A percentile compares a stretch with the other conserved stretches of the same genome.
These are phyloP conservation scores for Pythium pectinolyticum DNA, from an alignment of 352 stramenopile genomes.

Conservation along the genomic window DNA sequence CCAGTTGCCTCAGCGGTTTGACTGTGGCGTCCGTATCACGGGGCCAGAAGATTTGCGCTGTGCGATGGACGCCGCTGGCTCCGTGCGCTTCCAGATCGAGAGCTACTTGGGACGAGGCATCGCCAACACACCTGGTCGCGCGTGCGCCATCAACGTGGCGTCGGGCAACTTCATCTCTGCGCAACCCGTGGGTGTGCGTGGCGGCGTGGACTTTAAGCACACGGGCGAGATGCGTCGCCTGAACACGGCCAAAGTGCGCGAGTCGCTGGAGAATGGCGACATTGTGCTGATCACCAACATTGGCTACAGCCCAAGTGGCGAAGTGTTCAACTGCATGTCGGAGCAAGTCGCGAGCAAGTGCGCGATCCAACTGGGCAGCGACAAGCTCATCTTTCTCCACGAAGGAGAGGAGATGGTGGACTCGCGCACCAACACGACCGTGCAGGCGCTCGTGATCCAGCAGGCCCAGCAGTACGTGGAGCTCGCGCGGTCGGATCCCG, in stretches of 20 bases:
- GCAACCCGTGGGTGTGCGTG: slow-evolving; percentile 84
- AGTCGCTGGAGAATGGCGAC: slow-evolving; percentile 92
- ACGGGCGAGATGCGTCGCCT: slow-evolving; percentile 93
- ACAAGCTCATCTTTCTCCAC: slow-evolving; percentile 91
- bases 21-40: slow-evolving; percentile 89
- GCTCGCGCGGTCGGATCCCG: slow-evolving; percentile 49
- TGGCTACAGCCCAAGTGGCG: slow-evolving; percentile 93
- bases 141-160: slow-evolving; percentile 89
- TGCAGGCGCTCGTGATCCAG: slow-evolving; percentile 79
- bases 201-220: slow-evolving; percentile 88
- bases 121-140: slow-evolving; percentile 75
- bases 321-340: slow-evolving; percentile 91
- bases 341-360: slow-evolving; percentile 89
- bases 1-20: slow-evolving; percentile 71
- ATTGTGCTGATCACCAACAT: slow-evolving; percentile 97
- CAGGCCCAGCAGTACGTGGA: slow-evolving; percentile 84
- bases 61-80: slow-evolving; percentile 94
- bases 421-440: slow-evolving; percentile 72
- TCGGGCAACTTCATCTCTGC: slow-evolving; percentile 97
- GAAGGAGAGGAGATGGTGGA: slow-evolving; percentile 87
- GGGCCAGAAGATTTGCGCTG: slow-evolving; percentile 89
- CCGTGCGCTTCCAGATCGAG: slow-evolving; percentile 89
- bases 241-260: slow-evolving; percentile 90
- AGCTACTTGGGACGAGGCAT: slow-evolving; percentile 82
- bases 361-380: slow-evolving; percentile 72